Conservation (phyloP, 495 filamentous ascomycete species). For the Tuber brumale region DNA sequence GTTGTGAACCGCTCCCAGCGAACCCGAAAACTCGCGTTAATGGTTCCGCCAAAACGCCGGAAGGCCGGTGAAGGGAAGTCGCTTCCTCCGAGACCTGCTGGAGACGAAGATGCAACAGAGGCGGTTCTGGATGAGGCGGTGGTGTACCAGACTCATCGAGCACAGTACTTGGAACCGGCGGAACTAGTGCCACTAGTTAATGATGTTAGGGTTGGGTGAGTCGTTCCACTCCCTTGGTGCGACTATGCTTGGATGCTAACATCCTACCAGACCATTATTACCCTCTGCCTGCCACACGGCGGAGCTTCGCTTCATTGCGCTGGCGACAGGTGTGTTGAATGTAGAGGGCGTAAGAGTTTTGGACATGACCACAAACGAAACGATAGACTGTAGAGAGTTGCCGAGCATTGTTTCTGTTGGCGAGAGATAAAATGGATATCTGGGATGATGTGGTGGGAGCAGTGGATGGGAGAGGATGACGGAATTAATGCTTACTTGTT, state of each 20-base stretch:
- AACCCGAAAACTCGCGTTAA: slow-evolving; percentile 68
- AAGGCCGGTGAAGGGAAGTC: slow-evolving; percentile 58
- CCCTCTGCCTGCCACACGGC: slow-evolving; percentile 73
- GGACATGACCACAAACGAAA: slow-evolving; percentile 71
- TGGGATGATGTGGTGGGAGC: background rate
- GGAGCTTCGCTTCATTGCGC: slow-evolving; percentile 71
- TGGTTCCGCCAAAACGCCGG: slow-evolving; percentile 72
- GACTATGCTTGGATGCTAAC: slow-evolving; percentile 11
- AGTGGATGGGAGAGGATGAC: background rate
- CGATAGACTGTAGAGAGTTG: slow-evolving; percentile 41
- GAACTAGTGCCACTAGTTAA: slow-evolving; percentile 76
- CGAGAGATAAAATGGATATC: slow-evolving; percentile 18
- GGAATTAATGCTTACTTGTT: background rate
- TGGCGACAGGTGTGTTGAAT: slow-evolving; percentile 65
- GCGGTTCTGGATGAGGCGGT: slow-evolving; percentile 79
- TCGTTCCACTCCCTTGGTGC: slow-evolving; percentile 23
- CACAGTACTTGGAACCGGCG: slow-evolving; percentile 60
- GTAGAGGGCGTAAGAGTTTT: slow-evolving; percentile 76
- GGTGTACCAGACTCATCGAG: slow-evolving; percentile 74
- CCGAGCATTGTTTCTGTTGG: slow-evolving; percentile 42
- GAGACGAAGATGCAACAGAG: slow-evolving; percentile 54
- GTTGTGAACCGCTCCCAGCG: slow-evolving; percentile 66
- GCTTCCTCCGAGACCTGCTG: slow-evolving; percentile 50
- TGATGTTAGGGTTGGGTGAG: slow-evolving; percentile 73
- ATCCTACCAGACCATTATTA: slow-evolving; percentile 54